Conservation (phyloP, 2,329 filamentous ascomycete species). For the Fusarium coicis region DNA sequence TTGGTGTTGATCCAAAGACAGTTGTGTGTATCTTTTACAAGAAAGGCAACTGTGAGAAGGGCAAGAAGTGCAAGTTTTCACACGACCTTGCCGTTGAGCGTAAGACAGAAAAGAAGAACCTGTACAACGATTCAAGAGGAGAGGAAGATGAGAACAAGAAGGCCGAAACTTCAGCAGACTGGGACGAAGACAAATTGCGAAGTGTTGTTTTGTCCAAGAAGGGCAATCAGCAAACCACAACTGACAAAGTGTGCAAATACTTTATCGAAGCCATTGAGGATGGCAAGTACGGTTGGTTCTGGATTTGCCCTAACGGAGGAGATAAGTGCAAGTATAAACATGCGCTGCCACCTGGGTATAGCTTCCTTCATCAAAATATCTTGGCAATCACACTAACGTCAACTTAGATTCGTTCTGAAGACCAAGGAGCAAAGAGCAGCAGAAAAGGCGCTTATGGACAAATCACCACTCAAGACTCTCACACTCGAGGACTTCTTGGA, state of each 20-base stretch:
- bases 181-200: slow-evolving; percentile 96
- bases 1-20: slow-evolving; percentile 98
- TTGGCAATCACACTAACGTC: slow-evolving; percentile 38
- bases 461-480: slow-evolving; percentile 91
- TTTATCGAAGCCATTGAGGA: slow-evolving; percentile 98
- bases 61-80: slow-evolving; percentile 96
- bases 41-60: slow-evolving; percentile 97
- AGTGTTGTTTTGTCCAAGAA: slow-evolving; percentile 95
- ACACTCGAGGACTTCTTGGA: slow-evolving; percentile 98
- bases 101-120: slow-evolving; percentile 89
- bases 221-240: slow-evolving; percentile 93
- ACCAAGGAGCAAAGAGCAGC: slow-evolving; percentile 96
- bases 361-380: slow-evolving; percentile 39
- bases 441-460: slow-evolving; percentile 95
- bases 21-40: slow-evolving; percentile 97
- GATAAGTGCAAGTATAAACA: slow-evolving; percentile 99
- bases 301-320: slow-evolving; percentile 94
- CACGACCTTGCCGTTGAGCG: slow-evolving; percentile 91
- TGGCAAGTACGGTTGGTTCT: slow-evolving; percentile 99
- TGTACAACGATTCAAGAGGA: slow-evolving; percentile 87
- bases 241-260: slow-evolving; percentile 99
- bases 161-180: slow-evolving; percentile 91
- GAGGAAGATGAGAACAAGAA: slow-evolving; percentile 81
- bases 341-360: slow-evolving; percentile 91
- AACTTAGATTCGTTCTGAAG: slow-evolving; percentile 86